phyloP scores from a whole-genome alignment of 1,284 basidiomycete species.

The Volvariella volvacea region DNA sequence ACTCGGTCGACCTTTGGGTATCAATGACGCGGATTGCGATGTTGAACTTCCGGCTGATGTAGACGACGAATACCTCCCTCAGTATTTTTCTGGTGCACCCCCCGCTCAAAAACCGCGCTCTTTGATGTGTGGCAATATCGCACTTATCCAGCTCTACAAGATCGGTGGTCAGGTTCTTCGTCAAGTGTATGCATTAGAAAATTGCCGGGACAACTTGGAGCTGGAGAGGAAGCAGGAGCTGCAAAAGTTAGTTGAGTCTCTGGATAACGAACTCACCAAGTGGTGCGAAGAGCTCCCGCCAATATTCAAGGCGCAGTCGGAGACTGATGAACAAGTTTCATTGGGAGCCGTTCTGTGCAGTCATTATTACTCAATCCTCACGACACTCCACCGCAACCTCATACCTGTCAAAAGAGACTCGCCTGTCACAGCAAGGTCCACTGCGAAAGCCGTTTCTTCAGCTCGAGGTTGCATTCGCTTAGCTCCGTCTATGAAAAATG shows the following conservation, averaged over 20 bases:
- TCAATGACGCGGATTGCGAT: slow-evolving; percentile 78
- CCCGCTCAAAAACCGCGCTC: slow-evolving; percentile 51
- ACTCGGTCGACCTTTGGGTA: slow-evolving; percentile 73
- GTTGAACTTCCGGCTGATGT: slow-evolving; percentile 75
- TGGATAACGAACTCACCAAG: slow-evolving; percentile 69
- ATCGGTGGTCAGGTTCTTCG: slow-evolving; percentile 79
- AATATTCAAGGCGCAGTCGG: slow-evolving; percentile 65
- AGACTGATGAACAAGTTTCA: slow-evolving; percentile 72
- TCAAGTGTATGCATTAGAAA: slow-evolving; percentile 74
- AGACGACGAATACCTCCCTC: slow-evolving; percentile 70
- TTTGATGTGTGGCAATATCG: slow-evolving; percentile 76
- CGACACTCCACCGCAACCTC: slow-evolving; percentile 86
- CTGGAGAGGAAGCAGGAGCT: slow-evolving; percentile 68
- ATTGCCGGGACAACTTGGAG: slow-evolving; percentile 66
- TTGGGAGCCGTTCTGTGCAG: slow-evolving; percentile 87
- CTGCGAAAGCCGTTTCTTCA: slow-evolving; percentile 71
- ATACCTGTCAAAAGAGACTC: slow-evolving; percentile 69
- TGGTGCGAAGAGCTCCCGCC: slow-evolving; percentile 77
- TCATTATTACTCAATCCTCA: slow-evolving; percentile 84
- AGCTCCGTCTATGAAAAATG: slow-evolving; percentile 78
- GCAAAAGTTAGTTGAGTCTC: slow-evolving; percentile 65
- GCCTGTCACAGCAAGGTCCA: slow-evolving; percentile 57
- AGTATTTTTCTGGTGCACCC: slow-evolving; percentile 61
- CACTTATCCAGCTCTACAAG: slow-evolving; percentile 71
- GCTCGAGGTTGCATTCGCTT: slow-evolving; percentile 79